phyloP scores from a whole-genome alignment of 768 basidiomycete genomes.

The Daedaleopsis sinensis region DNA sequence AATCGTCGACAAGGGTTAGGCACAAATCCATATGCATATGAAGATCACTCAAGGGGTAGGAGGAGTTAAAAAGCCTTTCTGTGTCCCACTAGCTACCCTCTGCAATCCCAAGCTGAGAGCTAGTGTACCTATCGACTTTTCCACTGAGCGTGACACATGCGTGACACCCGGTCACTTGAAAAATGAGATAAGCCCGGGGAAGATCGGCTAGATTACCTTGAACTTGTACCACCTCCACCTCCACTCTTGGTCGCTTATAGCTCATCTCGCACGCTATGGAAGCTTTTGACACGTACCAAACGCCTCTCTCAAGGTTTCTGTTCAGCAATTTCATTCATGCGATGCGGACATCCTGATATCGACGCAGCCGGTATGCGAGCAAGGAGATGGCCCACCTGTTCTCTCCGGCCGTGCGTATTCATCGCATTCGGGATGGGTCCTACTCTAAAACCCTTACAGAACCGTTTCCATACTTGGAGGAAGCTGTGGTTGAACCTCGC shows the following conservation, averaged over 20 bases:
- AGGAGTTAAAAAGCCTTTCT: no score
- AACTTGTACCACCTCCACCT: background rate
- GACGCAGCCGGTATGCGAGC: slow-evolving; percentile 91
- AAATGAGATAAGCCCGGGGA: background rate
- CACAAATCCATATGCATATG: no score
- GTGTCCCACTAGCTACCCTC: no score
- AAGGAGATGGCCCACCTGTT: slow-evolving; percentile 98
- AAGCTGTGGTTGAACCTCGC: slow-evolving; percentile 96
- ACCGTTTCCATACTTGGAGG: slow-evolving; percentile 94
- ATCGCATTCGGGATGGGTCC: background rate
- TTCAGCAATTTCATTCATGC: background rate
- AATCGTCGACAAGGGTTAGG: no score
- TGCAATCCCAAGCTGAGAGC: no score
- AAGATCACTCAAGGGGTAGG: no score
- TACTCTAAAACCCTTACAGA: slow-evolving; percentile 47
- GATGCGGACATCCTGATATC: slow-evolving; percentile 5
- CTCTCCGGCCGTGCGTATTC: slow-evolving; percentile 76
- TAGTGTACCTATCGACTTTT: no score
- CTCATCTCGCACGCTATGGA: slow-evolving; percentile 48
- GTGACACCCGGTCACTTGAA: background rate
- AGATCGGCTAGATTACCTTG: slow-evolving; percentile 10
- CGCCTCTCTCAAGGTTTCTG: slow-evolving; percentile 74
- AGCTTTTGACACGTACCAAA: slow-evolving; percentile 72
- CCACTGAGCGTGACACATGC: no score
- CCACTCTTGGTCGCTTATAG: background rate